Evolutionary conservation across 345 rosid species (phyloP), one percentile per base, ranked within the genome.

Genomic region (Streptanthus diversifolius): DNA sequence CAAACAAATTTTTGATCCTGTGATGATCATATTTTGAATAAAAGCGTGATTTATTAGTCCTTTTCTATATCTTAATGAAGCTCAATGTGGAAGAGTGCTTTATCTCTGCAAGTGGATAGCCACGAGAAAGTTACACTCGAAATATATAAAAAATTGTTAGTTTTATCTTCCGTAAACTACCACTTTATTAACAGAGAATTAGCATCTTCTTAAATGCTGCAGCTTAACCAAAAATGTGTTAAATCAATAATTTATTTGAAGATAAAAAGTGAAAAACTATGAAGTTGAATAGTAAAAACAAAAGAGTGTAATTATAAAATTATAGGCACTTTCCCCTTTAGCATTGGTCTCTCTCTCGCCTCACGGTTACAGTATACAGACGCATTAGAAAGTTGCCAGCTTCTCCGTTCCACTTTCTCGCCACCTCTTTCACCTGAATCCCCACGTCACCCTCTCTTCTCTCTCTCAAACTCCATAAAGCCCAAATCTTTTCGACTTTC

Each of bases 371-470:
- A 49, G 48, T 54, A 39, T 68, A 71, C 56, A 48, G 47, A n/a
- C 33, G 44, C 68, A 56, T 44, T 66, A 44, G 59, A 74, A 74
- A 66, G 66, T 65, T 63, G 66, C 40, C 71, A 73, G 77, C 71
- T 73, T 73, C 39, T 55, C 19, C 56, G 25, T 37, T 71, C 75
- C 75, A 61, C 68, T 71, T 39, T 71, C 75, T 71, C 53, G 51
- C 76, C 69, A 71, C 58, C 69, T 51, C 75, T 62, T 70, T 52
- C 75, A 71, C 76, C 76, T 71, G 76, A 63, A 71, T 37, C 58
- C 63, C 32, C 49, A 67, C 40, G 53, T 48, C 66, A 39, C 73
- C 13, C 48, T 53, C 51, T 64, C 39, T n/a, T 43, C 49, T 61
- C 68, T 61, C 68, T 70, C 48, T 22, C 52, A 5, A 53, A 17